Conservation (phyloP, 257 asterid species). For the Ocimum tenuiflorum region DNA sequence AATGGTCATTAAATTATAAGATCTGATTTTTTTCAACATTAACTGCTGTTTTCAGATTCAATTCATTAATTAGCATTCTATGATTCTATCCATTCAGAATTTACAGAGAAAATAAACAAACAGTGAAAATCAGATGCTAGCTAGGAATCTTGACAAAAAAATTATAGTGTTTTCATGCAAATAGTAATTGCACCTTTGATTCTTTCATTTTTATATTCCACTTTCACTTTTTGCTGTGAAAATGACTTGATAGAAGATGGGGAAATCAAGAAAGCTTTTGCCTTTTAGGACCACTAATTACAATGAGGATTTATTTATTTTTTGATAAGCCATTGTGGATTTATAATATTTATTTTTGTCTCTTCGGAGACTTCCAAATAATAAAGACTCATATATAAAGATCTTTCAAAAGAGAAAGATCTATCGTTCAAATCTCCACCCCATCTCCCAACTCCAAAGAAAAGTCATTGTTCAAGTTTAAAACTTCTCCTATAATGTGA, state of each 20-base stretch:
- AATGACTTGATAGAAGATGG: conserved; percentile 8
- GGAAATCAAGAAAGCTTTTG: conserved; percentile 9
- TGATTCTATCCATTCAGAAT: too few relatives aligned
- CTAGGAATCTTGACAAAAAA: background rate
- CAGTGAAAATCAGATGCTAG: too few relatives aligned
- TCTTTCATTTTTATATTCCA: too few relatives aligned
- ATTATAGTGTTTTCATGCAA: background rate
- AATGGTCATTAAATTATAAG: background rate
- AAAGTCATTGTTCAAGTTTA: too few relatives aligned
- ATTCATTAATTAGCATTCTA: background rate
- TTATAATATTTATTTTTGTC: too few relatives aligned
- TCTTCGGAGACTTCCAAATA: too few relatives aligned
- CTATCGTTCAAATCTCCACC: too few relatives aligned
- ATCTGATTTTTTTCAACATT: background rate
- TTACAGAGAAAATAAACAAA: background rate
- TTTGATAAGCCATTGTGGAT: too few relatives aligned
- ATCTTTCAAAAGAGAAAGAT: too few relatives aligned
- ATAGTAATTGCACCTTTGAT: background rate
- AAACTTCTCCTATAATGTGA: too few relatives aligned
- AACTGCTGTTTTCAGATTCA: background rate
- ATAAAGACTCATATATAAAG: too few relatives aligned
- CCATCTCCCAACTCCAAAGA: too few relatives aligned
- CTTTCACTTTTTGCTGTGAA: conserved; percentile 16
- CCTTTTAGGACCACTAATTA: conserved; percentile 15
- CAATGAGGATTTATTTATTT: background rate